Evolutionary conservation across 208 protist species (phyloP).

Genomic region (Crithidia fasciculata): DNA sequence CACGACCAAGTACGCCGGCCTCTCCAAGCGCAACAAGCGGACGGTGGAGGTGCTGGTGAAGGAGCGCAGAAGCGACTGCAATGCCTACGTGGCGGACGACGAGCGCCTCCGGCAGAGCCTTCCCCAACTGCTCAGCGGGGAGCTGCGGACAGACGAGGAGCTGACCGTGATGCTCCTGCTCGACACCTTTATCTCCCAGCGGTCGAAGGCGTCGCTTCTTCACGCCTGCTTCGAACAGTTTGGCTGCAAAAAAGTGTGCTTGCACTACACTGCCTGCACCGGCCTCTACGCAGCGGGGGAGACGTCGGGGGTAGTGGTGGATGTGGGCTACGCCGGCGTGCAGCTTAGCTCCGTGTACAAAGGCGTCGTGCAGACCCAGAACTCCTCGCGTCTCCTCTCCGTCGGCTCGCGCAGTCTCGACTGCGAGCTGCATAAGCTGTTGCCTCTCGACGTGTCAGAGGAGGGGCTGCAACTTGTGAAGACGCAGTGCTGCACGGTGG

Average conservation of each 20-base stretch:
- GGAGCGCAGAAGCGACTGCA: slow-evolving; percentile 22
- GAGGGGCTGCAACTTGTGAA: slow-evolving; percentile 24
- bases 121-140: slow-evolving; percentile 25
- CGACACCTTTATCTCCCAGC: slow-evolving; percentile 54
- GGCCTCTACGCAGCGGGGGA: slow-evolving; percentile 72
- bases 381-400: slow-evolving; percentile 28
- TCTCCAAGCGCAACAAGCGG: slow-evolving; percentile 37
- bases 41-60: slow-evolving; percentile 24
- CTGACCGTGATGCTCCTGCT: slow-evolving; percentile 65
- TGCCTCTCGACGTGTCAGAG: slow-evolving; percentile 20
- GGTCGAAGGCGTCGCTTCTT: slow-evolving; percentile 61
- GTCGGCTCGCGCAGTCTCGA: slow-evolving; percentile 58
- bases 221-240: slow-evolving; percentile 69
- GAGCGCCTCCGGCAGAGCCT: slow-evolving; percentile 30
- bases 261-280: slow-evolving; percentile 55
- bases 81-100: slow-evolving; percentile 26
- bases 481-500: slow-evolving; percentile 23
- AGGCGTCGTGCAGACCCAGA: slow-evolving; percentile 35
- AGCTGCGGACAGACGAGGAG: slow-evolving; percentile 43
- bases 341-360: slow-evolving; percentile 61
- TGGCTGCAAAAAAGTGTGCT: slow-evolving; percentile 52
- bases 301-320: slow-evolving; percentile 69
- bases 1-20: slow-evolving; percentile 57
- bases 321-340: slow-evolving; percentile 72
- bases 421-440: slow-evolving; percentile 28